Base-by-base conservation (phyloP, 805 yeast species). In the Saccharomycopsis selenospora region DNA sequence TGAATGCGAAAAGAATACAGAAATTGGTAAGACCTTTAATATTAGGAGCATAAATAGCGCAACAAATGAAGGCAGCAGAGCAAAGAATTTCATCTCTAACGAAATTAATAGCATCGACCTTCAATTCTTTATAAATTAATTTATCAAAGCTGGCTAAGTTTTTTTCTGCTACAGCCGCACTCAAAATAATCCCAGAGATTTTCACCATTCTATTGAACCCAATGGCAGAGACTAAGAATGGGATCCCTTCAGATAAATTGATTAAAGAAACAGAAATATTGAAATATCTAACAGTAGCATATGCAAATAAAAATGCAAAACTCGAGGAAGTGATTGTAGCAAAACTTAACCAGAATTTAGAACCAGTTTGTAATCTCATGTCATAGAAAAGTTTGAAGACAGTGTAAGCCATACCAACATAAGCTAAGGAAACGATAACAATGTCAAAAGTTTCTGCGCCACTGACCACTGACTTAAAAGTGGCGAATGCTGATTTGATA, bases 371-470 rank as follows among this genome's bases (percentile, higher is more conserved):
- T 45, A 72, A 72, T 56, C 68, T 69, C 93, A 91, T 82, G 56
- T 87, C 89, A 51, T 77, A 59, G 58, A 85, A 90, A 26, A 91
- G 75, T 52, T 80, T 79, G 51, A 77, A 66, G 56, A 91, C 75
- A 8, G 96, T 86, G 65, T 85, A 81, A 73, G 85, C 72, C 96
- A 90, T 89, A 43, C 95, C 95, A 24, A 78, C 57, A 64, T 91
- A 91, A 2, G 96, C 97, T 45, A 81, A 62, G 2, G 86, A 72
- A 45, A 93, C 82, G 50, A 90, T 72, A 11, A 80, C 79, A 36
- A 90, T 80, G 64, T 91, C 98, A 56, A 87, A 87, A 23, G 83
- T 77, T 57, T 90, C 96, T 14, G 96, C 93, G 52, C 84, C 82
- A 45, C 71, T 69, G 46, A 82, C 70, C 53, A 79, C 65, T 43